These are phyloP conservation scores for Arbutus unedo DNA, from an alignment of 148 eudicot species.

Conservation along the genomic window DNA sequence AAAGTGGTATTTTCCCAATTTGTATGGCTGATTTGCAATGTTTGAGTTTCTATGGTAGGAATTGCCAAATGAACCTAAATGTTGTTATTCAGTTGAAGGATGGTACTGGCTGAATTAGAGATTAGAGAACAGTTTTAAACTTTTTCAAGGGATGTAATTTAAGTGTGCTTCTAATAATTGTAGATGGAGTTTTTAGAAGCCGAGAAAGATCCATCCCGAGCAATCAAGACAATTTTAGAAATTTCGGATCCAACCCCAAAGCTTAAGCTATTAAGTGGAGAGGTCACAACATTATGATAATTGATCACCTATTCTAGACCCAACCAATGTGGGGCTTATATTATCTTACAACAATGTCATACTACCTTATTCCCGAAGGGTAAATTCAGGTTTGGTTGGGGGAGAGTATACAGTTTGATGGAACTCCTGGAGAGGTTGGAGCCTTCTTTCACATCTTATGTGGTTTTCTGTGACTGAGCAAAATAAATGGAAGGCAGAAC, in stretches of 20 bases:
- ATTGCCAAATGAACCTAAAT: no score
- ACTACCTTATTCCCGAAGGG: neutral
- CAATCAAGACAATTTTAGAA: neutral
- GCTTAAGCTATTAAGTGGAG: no score
- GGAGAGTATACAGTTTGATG: no score
- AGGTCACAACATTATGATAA: no score
- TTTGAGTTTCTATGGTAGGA: no score
- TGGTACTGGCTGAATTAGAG: neutral
- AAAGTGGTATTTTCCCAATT: no score
- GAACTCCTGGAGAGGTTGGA: neutral
- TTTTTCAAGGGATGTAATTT: neutral
- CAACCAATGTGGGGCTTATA: no score
- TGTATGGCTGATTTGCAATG: no score
- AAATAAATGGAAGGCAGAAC: neutral
- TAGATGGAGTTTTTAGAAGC: neutral
- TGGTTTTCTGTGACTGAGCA: neutral
- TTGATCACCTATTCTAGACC: no score
- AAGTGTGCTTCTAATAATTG: neutral
- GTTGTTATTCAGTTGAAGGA: neutral
- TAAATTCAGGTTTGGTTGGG: neutral
- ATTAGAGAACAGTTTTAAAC: neutral
- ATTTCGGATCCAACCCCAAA: no score
- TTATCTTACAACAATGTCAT: neutral
- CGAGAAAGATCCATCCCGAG: neutral
- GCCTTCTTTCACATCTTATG: neutral